A percentile compares a stretch with the other conserved stretches of the same genome.
Evolutionary conservation across 164 flowering plant species (phyloP).

Genomic region (Liquidambar formosana): DNA sequence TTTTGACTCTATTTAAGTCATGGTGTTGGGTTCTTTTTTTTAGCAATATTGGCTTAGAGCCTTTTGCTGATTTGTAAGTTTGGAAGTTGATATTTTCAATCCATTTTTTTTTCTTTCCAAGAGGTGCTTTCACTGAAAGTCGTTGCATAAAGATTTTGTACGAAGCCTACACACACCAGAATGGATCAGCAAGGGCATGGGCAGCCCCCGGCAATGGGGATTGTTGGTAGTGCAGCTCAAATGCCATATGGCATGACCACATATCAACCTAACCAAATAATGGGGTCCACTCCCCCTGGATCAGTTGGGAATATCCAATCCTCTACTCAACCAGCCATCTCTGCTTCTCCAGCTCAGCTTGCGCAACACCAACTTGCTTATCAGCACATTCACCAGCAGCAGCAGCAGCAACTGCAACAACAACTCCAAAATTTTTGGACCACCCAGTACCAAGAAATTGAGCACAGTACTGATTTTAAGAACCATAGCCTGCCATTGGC

Average conservation of each 20-base stretch:
- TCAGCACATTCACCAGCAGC: constrained; percentile 72
- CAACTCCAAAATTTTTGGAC: constrained; percentile 72
- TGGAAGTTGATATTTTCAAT: no score
- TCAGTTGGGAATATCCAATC: constrained; percentile 38
- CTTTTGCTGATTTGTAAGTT: no score
- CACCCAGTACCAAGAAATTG: constrained; percentile 63
- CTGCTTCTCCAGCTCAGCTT: constrained; percentile 52
- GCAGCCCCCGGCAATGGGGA: constrained; percentile 45
- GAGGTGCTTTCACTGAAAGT: neutral
- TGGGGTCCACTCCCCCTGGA: constrained; percentile 42
- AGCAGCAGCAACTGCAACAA: constrained; percentile 63
- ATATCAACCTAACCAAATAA: constrained; percentile 56
- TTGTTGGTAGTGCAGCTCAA: constrained; percentile 40
- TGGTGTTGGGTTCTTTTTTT: no score
- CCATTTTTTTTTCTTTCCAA: no score
- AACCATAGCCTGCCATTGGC: constrained; percentile 82
- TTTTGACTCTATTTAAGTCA: no score
- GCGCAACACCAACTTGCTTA: constrained; percentile 69
- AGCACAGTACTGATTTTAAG: constrained; percentile 64
- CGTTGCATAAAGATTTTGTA: constrained; percentile 1
- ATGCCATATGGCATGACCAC: constrained; percentile 40
- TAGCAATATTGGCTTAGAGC: no score
- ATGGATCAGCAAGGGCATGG: constrained; percentile 71
- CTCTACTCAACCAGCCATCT: constrained; percentile 34
- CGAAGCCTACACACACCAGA: neutral